Evolutionary conservation across 164 flowering plant species (phyloP), one percentile per base, ranked within the genome.

Genomic region (Piper betle): DNA sequence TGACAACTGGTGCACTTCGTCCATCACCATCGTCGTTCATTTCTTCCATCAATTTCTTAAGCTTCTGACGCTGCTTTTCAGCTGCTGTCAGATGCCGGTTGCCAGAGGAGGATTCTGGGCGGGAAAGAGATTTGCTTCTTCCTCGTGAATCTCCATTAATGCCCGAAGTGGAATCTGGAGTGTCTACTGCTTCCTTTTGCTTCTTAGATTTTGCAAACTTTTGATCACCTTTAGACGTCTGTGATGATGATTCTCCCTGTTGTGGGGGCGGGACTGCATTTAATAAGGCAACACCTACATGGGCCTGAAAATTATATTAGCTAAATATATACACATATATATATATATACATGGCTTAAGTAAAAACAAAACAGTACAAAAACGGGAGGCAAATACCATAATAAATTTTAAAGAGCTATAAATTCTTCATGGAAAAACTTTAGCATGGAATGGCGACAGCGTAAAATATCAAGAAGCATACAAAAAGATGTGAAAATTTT

Each of bases 281-380:
- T 67, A 92, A 73, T 11, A 92, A 75, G 53, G 98, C 98, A 64
- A 89, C 89, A 50, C 98, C 98, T 52, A 92, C 96, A 78, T 87
- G 94, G 53, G 98, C 98, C 97, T 91, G 78, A 42, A 62, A 66
- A 67, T 8, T 46, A 16, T 39, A 46, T 39, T 55, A 55, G 25
- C 37, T 2, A 9, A 25, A 25, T 25, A 25, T 25, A 25, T 25
- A 25, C 33, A 25, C 33, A 25, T 25, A 25, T 25, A 25, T 25
- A 25, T 25, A 0, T 25, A 25, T 25, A 25, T 20, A 54, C 57
- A 54, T 54, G 37, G 18, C 18, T 19, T 54, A 18, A 18, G 18
- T 9, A 53, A 53, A 19, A 5, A 6, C 7, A 25, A 6, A 18
- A 18, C 17, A 10, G 10, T 15, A 46, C 15, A 46, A 10, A 20